Conservation (phyloP, 306 rosid species). For the Cyclanthera cordifolia region DNA sequence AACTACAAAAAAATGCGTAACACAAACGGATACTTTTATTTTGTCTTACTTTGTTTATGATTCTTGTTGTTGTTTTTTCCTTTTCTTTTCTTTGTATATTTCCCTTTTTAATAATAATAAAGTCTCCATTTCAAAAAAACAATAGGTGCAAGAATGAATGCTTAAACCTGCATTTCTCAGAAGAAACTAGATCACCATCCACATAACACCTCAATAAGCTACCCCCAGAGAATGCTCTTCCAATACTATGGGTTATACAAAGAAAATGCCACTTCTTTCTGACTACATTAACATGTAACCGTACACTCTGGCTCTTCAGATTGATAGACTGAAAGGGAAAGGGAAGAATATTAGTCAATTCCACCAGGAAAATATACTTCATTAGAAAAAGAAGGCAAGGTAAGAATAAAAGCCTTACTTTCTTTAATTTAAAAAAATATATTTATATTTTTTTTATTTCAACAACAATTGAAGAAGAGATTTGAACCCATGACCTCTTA, state of each 20-base stretch:
- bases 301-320: conserved; percentile 72
- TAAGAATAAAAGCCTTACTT: not conserved
- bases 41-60: too few relatives aligned
- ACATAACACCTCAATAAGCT: conserved; percentile 80
- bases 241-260: conserved; percentile 90
- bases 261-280: conserved; percentile 88
- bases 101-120: too few relatives aligned
- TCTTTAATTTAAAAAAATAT: not conserved
- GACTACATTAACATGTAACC: conserved; percentile 44
- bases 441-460: not conserved
- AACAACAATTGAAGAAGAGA: too few relatives aligned
- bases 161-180: conserved; percentile 90
- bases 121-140: too few relatives aligned
- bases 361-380: conserved; percentile 1
- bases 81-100: too few relatives aligned
- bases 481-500: too few relatives aligned
- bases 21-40: too few relatives aligned
- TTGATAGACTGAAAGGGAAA: conserved; percentile 51
- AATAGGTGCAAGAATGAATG: conserved; percentile 11
- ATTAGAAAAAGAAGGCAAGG: not conserved
- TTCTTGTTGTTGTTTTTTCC: too few relatives aligned
- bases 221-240: conserved; percentile 95
- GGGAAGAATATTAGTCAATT: conserved; percentile 16
- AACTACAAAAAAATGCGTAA: not conserved
- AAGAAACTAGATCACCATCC: conserved; percentile 85